Percentiles rank a stretch among this genome's conserved stretches.
phyloP scores from a whole-genome alignment of 2,329 filamentous ascomycete genomes.

The Ophiostoma quercus region DNA sequence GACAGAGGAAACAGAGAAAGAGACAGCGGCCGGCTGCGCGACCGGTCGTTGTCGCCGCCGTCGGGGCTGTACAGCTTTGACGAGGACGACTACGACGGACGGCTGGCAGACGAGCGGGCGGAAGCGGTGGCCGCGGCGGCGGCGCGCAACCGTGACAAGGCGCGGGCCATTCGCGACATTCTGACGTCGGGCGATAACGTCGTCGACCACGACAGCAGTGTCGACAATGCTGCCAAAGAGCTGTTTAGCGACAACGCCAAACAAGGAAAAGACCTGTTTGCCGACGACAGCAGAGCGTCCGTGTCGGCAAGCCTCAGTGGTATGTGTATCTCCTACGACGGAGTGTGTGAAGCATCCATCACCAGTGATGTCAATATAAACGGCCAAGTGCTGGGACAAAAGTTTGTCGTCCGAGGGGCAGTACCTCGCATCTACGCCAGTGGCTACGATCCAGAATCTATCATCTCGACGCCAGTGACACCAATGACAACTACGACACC shows the following conservation, averaged over 20 bases:
- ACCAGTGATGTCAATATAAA: neutral
- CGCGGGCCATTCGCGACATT: constrained; percentile 44
- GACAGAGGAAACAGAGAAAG: constrained; percentile 17
- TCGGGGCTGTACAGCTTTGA: constrained; percentile 38
- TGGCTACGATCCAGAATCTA: neutral
- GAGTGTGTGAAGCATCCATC: neutral
- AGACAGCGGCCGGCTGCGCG: constrained; percentile 34
- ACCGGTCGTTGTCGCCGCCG: constrained; percentile 50
- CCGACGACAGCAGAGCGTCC: constrained; percentile 29
- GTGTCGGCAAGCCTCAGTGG: constrained; percentile 28
- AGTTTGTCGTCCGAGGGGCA: neutral
- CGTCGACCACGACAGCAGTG: too few relatives aligned
- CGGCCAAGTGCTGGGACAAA: neutral
- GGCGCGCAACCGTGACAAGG: constrained; percentile 41
- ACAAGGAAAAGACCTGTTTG: neutral
- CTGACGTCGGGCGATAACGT: constrained; percentile 35
- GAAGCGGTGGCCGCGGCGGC: constrained; percentile 26
- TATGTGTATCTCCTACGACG: constrained; percentile 27
- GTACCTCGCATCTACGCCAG: neutral
- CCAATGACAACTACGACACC: neutral
- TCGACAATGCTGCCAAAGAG: constrained; percentile 40
- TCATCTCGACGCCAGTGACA: neutral
- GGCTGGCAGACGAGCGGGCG: constrained; percentile 29
- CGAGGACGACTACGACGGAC: constrained; percentile 31
- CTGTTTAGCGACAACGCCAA: constrained; percentile 26